Evolutionary conservation across 306 rosid species (phyloP).

Genomic region (Arachis stenosperma): DNA sequence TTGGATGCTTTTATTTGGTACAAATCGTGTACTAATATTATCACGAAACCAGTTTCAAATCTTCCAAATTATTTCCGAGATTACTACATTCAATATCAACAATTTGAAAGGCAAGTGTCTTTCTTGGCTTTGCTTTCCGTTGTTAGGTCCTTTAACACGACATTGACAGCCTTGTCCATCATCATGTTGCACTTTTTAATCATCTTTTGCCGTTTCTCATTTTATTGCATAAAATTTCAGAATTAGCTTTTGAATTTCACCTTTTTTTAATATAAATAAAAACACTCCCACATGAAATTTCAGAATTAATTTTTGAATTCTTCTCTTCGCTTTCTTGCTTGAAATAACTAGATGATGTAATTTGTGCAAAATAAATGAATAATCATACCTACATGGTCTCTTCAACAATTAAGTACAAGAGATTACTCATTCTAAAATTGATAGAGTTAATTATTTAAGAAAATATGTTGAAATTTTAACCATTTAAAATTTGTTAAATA

Average conservation of each 20-base stretch:
- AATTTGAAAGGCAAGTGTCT: conserved; percentile 42
- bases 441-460: background rate
- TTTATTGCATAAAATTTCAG: conserved; percentile 31
- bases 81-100: conserved; percentile 16
- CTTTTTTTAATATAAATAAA: background rate
- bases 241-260: conserved; percentile 29
- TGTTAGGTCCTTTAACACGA: conserved; percentile 32
- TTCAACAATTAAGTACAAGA: background rate
- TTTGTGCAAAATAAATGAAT: no score
- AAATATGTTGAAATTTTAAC: background rate
- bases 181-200: conserved; percentile 39
- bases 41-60: background rate
- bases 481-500: background rate
- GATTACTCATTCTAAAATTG: background rate
- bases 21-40: background rate
- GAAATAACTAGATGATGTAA: background rate
- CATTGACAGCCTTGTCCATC: conserved; percentile 50
- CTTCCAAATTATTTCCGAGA: conserved; percentile 1
- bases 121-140: conserved; percentile 30
- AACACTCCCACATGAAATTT: conserved; percentile 31
- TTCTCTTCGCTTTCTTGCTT: conserved; percentile 4
- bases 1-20: no score
- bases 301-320: conserved; percentile 33
- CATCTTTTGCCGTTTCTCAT: conserved; percentile 33
- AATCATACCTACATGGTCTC: background rate